Percentiles rank a stretch among this genome's conserved stretches.
These are phyloP conservation scores for Brasenia schreberi DNA, from an alignment of 164 flowering plant genomes.

Conservation along the genomic window DNA sequence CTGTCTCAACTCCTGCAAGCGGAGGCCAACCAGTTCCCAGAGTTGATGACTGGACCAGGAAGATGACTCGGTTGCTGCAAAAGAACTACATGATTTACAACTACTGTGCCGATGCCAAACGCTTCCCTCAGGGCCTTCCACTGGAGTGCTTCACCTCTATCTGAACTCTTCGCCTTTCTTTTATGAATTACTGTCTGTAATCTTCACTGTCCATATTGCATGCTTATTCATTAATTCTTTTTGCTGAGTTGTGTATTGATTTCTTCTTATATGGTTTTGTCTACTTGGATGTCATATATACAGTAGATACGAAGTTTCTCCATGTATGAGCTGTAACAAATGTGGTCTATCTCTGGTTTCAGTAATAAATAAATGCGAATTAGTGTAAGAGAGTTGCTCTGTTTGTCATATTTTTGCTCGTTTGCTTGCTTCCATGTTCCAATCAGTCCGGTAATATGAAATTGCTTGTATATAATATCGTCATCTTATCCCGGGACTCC, in stretches of 20 bases:
- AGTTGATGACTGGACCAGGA: not conserved
- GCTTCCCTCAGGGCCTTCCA: slow-evolving; percentile 8
- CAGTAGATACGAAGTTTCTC: too few species aligned
- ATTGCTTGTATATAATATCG: too few species aligned
- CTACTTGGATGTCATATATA: too few species aligned
- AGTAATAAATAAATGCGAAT: too few species aligned
- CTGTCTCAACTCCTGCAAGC: not conserved
- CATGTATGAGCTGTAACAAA: too few species aligned
- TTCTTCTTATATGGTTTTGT: not conserved
- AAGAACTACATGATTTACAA: slow-evolving; percentile 8
- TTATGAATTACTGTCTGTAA: not conserved
- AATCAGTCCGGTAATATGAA: too few species aligned
- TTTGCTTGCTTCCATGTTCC: too few species aligned
- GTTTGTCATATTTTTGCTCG: too few species aligned
- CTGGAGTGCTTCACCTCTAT: slow-evolving; percentile 1
- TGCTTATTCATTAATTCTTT: not conserved
- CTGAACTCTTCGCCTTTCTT: not conserved
- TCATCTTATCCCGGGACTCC: too few species aligned
- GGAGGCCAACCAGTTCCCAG: not conserved
- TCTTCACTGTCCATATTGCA: not conserved
- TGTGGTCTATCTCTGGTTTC: too few species aligned
- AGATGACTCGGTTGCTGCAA: slow-evolving; percentile 4
- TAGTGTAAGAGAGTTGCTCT: too few species aligned
- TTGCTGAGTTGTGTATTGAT: not conserved
- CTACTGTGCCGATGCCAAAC: slow-evolving; percentile 8